phyloP scores from a whole-genome alignment of 768 basidiomycete genomes.

The Naganishia friedmannii region DNA sequence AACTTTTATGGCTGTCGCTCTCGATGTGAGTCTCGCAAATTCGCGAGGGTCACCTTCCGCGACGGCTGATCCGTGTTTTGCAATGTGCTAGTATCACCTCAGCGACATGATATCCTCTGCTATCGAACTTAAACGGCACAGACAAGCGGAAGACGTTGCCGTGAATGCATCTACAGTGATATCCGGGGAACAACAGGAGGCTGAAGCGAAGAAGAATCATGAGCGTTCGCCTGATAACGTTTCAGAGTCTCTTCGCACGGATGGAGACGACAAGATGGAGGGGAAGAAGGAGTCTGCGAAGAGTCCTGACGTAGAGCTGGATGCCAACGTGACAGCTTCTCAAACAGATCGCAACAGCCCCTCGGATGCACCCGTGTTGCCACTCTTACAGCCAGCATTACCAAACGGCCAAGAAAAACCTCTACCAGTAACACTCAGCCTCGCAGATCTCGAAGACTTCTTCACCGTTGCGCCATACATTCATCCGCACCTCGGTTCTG shows the following conservation, averaged over 20 bases:
- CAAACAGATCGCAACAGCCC: background rate
- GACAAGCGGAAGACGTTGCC: background rate
- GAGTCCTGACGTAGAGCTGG: no score
- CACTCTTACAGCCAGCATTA: background rate
- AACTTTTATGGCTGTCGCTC: slow-evolving; percentile 13
- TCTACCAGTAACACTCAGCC: background rate
- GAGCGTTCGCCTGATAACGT: slow-evolving; percentile 7
- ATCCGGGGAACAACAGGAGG: background rate
- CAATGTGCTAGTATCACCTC: background rate
- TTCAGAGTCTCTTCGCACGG: background rate
- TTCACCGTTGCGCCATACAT: slow-evolving; percentile 28
- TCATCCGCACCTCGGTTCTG: slow-evolving; percentile 31
- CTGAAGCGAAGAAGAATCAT: background rate
- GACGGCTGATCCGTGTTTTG: background rate
- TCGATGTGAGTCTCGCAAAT: slow-evolving; percentile 11
- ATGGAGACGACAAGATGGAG: background rate
- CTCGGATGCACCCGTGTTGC: background rate
- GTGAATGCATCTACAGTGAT: background rate
- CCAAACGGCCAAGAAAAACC: background rate
- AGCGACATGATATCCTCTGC: slow-evolving; percentile 10
- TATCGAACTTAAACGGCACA: slow-evolving; percentile 5
- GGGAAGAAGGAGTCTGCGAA: background rate
- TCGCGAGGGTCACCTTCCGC: background rate
- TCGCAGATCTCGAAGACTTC: slow-evolving; percentile 26
- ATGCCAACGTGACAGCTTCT: background rate